Evolutionary conservation across 164 flowering plant genomes (phyloP).

Genomic region (Tinospora cordifolia): DNA sequence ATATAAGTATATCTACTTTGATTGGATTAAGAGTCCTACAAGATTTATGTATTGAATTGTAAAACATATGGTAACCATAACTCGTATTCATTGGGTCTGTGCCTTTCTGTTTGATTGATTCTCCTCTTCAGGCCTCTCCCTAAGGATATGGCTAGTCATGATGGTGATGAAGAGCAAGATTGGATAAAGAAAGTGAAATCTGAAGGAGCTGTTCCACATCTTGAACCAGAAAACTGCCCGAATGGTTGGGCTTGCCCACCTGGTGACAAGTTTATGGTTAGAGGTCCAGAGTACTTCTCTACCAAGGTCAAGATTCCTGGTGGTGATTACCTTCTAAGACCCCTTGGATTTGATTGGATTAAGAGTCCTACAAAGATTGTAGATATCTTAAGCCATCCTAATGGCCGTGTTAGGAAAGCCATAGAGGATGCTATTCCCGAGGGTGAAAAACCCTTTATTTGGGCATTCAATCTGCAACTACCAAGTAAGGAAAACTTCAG

Average conservation of each 20-base stretch:
- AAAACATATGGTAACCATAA: not conserved
- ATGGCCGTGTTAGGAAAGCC: conserved; percentile 55
- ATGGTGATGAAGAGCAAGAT: conserved; percentile 28
- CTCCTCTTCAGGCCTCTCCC: conserved; percentile 16
- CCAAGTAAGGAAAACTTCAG: conserved; percentile 78
- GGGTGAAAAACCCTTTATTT: conserved; percentile 57
- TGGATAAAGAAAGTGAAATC: conserved; percentile 69
- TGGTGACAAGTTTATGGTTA: conserved; percentile 66
- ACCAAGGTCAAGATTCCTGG: conserved; percentile 67
- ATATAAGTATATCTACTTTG: too few relatives aligned
- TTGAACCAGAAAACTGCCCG: conserved; percentile 62
- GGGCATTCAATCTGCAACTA: conserved; percentile 88
- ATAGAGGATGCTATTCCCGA: conserved; percentile 42
- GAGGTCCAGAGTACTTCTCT: conserved; percentile 77
- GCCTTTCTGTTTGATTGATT: not conserved
- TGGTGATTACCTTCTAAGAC: conserved; percentile 69
- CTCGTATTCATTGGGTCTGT: not conserved
- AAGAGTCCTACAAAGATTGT: conserved; percentile 56
- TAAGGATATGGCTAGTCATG: conserved; percentile 37
- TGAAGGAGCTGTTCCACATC: conserved; percentile 68
- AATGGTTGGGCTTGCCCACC: conserved; percentile 91
- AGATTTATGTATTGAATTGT: too few relatives aligned
- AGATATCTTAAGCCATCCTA: conserved; percentile 52
- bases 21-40: too few relatives aligned
- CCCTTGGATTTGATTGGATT: conserved; percentile 92